phyloP scores from a whole-genome alignment of 2,329 filamentous ascomycete species.

The Phoma herbarum region DNA sequence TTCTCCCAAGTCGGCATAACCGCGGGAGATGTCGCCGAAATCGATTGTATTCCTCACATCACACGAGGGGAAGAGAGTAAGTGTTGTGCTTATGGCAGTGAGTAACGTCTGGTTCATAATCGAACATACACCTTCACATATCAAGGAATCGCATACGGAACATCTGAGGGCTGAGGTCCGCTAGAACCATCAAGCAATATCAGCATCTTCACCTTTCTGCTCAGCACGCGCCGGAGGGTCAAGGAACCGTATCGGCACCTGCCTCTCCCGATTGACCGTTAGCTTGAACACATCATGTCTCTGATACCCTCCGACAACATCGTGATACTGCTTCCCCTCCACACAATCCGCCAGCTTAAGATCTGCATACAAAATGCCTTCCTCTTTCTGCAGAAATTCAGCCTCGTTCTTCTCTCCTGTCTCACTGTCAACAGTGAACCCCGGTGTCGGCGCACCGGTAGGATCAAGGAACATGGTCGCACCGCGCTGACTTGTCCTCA shows the following conservation, averaged over 20 bases:
- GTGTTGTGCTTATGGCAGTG: conserved; percentile 38
- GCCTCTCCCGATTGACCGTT: conserved; percentile 56
- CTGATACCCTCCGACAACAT: conserved; percentile 65
- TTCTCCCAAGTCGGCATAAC: conserved; percentile 33
- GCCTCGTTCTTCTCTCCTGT: conserved; percentile 30
- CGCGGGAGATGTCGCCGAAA: conserved; percentile 34
- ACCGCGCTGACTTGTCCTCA: conserved; percentile 54
- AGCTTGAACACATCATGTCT: conserved; percentile 63
- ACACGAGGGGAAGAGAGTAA: conserved; percentile 39
- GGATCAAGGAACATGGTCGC: conserved; percentile 63
- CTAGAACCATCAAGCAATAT: not conserved
- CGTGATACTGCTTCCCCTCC: conserved; percentile 66
- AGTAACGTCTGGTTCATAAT: conserved; percentile 43
- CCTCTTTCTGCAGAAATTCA: conserved; percentile 56
- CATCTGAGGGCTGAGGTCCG: too few relatives aligned
- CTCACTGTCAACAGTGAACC: conserved; percentile 48
- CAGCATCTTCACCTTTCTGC: not conserved
- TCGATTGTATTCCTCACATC: conserved; percentile 39
- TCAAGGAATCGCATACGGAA: not conserved
- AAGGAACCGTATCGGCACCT: conserved; percentile 38
- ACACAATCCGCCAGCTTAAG: conserved; percentile 60
- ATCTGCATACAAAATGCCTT: conserved; percentile 63
- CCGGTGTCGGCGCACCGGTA: conserved; percentile 54
- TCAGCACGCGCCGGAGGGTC: conserved; percentile 3
- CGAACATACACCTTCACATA: too few relatives aligned